phyloP scores from a whole-genome alignment of 371 early-diverging fungal species.

The Scutellospora calospora region DNA sequence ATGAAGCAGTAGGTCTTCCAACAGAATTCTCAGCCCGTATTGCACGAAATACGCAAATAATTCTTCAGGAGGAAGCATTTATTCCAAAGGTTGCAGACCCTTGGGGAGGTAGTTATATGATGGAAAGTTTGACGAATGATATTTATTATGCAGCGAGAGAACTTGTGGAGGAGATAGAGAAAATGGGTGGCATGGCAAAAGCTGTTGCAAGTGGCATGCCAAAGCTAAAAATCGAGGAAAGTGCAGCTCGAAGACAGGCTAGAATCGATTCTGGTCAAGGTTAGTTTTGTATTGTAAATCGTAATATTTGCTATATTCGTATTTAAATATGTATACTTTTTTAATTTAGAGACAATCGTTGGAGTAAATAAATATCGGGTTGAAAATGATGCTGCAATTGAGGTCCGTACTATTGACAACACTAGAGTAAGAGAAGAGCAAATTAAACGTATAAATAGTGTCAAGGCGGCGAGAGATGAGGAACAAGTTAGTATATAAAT shows the following conservation, averaged over 20 bases:
- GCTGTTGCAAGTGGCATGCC: constrained; percentile 90
- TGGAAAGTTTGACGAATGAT: constrained; percentile 86
- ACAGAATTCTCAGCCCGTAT: constrained; percentile 85
- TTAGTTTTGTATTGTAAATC: constrained; percentile 32
- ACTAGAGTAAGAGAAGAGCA: constrained; percentile 72
- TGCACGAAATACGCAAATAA: constrained; percentile 89
- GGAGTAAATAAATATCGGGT: constrained; percentile 88
- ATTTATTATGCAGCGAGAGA: constrained; percentile 71
- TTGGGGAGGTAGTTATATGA: constrained; percentile 92
- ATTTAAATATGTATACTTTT: not conserved
- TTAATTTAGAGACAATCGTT: constrained; percentile 73
- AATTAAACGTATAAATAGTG: constrained; percentile 63
- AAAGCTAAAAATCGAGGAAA: constrained; percentile 85
- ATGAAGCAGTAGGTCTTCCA: constrained; percentile 88
- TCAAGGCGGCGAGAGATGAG: constrained; percentile 63
- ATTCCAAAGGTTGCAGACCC: constrained; percentile 88
- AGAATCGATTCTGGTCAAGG: constrained; percentile 83
- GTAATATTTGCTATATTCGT: not conserved
- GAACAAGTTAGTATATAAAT: constrained; percentile 50
- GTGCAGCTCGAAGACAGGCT: constrained; percentile 86
- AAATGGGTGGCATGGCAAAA: constrained; percentile 90
- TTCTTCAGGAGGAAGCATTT: constrained; percentile 84
- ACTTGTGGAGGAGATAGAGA: constrained; percentile 81
- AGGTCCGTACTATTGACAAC: constrained; percentile 85
- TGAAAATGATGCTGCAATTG: constrained; percentile 71